Conservation (phyloP, 805 yeast genomes). For the Suhomyces pyralidae region DNA sequence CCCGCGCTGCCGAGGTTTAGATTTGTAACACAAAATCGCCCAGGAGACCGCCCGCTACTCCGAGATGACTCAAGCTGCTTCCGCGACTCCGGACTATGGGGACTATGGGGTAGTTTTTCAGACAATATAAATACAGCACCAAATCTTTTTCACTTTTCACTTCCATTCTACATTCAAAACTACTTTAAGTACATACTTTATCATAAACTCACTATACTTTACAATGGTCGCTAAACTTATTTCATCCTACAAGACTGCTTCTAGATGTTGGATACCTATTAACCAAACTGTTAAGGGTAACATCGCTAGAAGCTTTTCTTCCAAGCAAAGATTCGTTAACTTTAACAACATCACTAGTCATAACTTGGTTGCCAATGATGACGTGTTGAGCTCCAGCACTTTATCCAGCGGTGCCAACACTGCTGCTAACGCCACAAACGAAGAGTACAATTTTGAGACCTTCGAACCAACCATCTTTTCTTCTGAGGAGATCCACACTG, state of each 20-base stretch:
- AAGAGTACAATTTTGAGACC: constrained; percentile 24
- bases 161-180: neutral
- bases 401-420: constrained; percentile 10
- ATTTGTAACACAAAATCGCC: neutral
- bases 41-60: constrained; percentile 5
- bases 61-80: constrained; percentile 10
- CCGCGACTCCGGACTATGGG: neutral
- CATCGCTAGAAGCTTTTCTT: constrained; percentile 30
- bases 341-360: constrained; percentile 31
- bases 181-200: neutral
- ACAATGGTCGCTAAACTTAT: constrained; percentile 15
- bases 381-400: constrained; percentile 18
- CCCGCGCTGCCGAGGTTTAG: neutral
- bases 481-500: constrained; percentile 41
- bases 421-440: constrained; percentile 10
- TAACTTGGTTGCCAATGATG: constrained; percentile 35
- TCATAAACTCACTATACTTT: neutral
- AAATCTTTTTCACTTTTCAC: neutral
- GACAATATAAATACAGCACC: neutral
- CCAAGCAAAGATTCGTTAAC: constrained; percentile 34
- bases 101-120: neutral
- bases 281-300: constrained; percentile 14
- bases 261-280: constrained; percentile 42
- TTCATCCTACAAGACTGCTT: constrained; percentile 38
- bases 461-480: constrained; percentile 42